Conservation (phyloP, 1,284 basidiomycete genomes). For the Cryptococcus depauperatus region DNA sequence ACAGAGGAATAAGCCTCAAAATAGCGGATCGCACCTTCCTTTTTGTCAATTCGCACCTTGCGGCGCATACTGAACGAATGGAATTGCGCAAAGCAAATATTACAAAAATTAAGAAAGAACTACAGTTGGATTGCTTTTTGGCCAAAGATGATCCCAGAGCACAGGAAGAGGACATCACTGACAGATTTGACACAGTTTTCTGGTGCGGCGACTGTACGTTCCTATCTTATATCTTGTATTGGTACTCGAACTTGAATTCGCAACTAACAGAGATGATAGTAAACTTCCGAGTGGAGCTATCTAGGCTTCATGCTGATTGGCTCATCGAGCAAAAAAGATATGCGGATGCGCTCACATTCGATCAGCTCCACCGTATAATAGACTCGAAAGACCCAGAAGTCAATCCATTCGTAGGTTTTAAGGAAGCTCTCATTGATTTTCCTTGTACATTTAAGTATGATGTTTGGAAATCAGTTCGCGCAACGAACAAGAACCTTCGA, state of each 20-base stretch:
- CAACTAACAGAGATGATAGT: constrained; percentile 20
- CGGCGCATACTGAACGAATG: constrained; percentile 46
- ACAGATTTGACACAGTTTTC: constrained; percentile 51
- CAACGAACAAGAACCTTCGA: constrained; percentile 34
- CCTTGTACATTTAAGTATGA: constrained; percentile 50
- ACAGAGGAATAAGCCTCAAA: constrained; percentile 48
- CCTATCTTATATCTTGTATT: not conserved
- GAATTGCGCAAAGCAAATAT: constrained; percentile 43
- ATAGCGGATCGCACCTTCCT: constrained; percentile 49
- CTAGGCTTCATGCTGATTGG: constrained; percentile 51
- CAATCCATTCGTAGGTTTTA: constrained; percentile 46
- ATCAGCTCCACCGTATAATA: constrained; percentile 50
- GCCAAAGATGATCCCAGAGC: constrained; percentile 35
- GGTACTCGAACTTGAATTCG: too few relatives aligned
- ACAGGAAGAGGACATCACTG: constrained; percentile 44
- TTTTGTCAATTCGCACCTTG: constrained; percentile 53
- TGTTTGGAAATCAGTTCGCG: constrained; percentile 45
- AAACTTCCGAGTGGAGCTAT: constrained; percentile 51
- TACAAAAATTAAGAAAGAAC: constrained; percentile 49
- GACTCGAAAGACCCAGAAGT: constrained; percentile 23
- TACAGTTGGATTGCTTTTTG: constrained; percentile 50
- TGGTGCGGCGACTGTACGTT: constrained; percentile 48
- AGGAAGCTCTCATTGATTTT: constrained; percentile 47
- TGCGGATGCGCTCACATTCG: constrained; percentile 48
- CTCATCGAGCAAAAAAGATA: constrained; percentile 49